Base-by-base conservation (phyloP, 2,329 filamentous ascomycete species). In the Thyridium curvatum region DNA sequence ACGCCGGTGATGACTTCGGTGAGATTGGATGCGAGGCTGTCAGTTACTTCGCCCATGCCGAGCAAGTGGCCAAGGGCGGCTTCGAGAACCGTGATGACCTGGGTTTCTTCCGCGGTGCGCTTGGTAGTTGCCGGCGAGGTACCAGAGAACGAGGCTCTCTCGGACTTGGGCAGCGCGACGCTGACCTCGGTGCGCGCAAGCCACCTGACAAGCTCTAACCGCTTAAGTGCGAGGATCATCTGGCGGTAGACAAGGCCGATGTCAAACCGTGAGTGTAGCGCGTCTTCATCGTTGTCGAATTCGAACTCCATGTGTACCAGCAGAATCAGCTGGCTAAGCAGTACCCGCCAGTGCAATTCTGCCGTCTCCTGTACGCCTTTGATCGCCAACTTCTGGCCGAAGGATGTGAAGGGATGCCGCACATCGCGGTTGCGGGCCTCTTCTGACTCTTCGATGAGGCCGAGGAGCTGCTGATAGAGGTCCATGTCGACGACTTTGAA, bases 221-320 rank as follows among this genome's bases (percentile, higher is more conserved):
- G 77, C 47, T 75, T 77, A 14, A 98, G 70, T 40, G 83, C 74
- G n/a, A 71, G 66, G 28, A 93, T 68, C 6, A 96, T 70, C 34
- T 77, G 72, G 52, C 78, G 65, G 61, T 84, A 91, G 29, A 91
- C 77, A 2, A 68, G 65, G 36, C 84, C 78, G 42, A 93, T 82
- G 18, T 82, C 76, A 8, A 86, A 66, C 15, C 71, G 64, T 30
- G 70, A 62, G 47, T 76, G 73, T 28, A 80, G 67, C 3, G 77
- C 77, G 13, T 85, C 77, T 31, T 87, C 80, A 32, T 83, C 79
- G 47, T 81, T 77, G 41, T 90, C 84, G 38, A 86, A 76, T 54
- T 93, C 87, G 30, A 82, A 82, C 56, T 93, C 84, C 72, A 97
- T 84, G 58, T 96, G 89, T 9, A 93, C 74, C 13, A 94, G 71